Evolutionary conservation across 2,329 filamentous ascomycete genomes (phyloP).

Genomic region (Fusarium sp.): DNA sequence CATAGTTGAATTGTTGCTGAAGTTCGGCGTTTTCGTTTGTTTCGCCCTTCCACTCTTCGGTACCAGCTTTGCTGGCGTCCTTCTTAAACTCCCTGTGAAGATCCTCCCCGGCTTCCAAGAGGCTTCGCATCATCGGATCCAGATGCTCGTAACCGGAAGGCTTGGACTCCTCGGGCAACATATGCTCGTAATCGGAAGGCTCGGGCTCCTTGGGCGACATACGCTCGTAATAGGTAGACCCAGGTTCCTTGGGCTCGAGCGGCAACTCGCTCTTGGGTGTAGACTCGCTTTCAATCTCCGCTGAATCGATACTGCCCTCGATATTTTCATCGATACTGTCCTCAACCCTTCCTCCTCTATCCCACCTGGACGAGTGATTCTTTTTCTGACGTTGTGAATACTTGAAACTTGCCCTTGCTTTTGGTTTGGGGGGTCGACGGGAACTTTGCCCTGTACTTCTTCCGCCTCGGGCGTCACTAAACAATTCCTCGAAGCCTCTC

Average conservation of each 20-base stretch:
- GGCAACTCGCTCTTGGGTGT: background rate
- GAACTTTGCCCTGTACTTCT: background rate
- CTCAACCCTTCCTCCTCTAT: background rate
- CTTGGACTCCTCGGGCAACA: too few species aligned
- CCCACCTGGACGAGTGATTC: background rate
- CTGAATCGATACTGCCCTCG: background rate
- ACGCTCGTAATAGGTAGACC: background rate
- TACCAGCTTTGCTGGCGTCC: background rate
- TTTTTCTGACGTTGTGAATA: background rate
- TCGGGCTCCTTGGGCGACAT: background rate
- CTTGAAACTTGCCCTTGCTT: background rate
- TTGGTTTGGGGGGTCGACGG: background rate
- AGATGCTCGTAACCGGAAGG: background rate
- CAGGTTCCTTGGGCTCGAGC: background rate
- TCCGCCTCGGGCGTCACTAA: background rate
- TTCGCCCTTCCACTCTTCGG: conserved; percentile 1
- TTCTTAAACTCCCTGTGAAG: conserved; percentile 9
- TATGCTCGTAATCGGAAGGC: background rate
- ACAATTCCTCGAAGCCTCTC: background rate
- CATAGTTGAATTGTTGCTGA: background rate
- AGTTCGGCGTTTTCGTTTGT: background rate
- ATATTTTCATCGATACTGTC: background rate
- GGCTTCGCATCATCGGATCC: conserved; percentile 3
- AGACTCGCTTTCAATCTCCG: background rate
- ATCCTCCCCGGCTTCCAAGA: background rate